Conservation (phyloP, 2,329 filamentous ascomycete genomes). For the Fusarium agapanthi region DNA sequence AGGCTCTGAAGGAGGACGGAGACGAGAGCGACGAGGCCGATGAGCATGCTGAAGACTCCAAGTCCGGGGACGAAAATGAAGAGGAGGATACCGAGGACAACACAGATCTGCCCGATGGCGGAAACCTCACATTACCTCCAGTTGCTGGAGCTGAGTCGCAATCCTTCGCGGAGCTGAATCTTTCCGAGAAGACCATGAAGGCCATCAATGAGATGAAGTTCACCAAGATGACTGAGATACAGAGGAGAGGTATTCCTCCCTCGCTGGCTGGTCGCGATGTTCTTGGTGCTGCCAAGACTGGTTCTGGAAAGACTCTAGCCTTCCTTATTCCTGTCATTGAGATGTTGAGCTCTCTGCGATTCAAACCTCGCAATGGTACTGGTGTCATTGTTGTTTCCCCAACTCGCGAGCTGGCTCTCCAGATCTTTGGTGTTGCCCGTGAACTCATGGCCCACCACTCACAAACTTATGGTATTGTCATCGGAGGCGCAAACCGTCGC, state of each 20-base stretch:
- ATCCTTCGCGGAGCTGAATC: slow-evolving; percentile 81
- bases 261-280: slow-evolving; percentile 90
- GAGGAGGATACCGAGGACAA: slow-evolving; percentile 44
- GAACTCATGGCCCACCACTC: slow-evolving; percentile 94
- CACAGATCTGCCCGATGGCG: slow-evolving; percentile 49
- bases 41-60: slow-evolving; percentile 44
- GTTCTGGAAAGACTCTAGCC: slow-evolving; percentile 92
- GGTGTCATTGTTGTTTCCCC: slow-evolving; percentile 93
- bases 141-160: slow-evolving; percentile 66
- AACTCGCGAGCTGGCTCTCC: slow-evolving; percentile 90
- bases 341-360: slow-evolving; percentile 87
- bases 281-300: slow-evolving; percentile 93
- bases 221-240: slow-evolving; percentile 94
- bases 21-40: slow-evolving; percentile 43
- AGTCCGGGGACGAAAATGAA: slow-evolving; percentile 39
- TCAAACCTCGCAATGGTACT: slow-evolving; percentile 94
- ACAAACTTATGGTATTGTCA: slow-evolving; percentile 95
- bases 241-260: slow-evolving; percentile 85
- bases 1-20: slow-evolving; percentile 40
- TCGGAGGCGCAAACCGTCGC: slow-evolving; percentile 89
- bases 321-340: slow-evolving; percentile 95
- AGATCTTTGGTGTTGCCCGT: slow-evolving; percentile 94
- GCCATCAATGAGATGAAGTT: slow-evolving; percentile 93
- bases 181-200: slow-evolving; percentile 88
- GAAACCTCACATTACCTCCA: slow-evolving; percentile 61